Percentiles rank a stretch among this genome's conserved stretches.
These are phyloP conservation scores for Lophiostoma macrostomum DNA, from an alignment of 495 filamentous ascomycete species.

Conservation along the genomic window DNA sequence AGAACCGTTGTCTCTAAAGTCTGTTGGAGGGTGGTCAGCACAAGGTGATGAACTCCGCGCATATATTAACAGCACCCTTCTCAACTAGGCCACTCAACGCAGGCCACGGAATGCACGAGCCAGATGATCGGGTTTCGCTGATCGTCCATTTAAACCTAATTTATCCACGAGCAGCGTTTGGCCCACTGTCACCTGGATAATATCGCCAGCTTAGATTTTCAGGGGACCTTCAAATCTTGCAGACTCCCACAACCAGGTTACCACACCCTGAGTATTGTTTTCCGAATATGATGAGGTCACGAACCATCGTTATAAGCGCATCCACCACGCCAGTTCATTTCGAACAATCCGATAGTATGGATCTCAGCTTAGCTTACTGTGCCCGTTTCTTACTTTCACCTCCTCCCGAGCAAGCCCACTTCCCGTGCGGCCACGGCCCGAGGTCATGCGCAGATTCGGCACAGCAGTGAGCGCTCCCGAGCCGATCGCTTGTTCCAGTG, in stretches of 20 bases:
- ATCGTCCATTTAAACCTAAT: neutral
- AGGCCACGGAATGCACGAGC: conserved; percentile 1
- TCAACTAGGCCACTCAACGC: neutral
- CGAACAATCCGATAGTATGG: neutral
- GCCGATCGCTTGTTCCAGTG: conserved; percentile 9
- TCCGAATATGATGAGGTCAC: neutral
- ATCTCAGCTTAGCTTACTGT: neutral
- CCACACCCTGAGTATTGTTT: neutral
- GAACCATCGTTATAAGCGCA: neutral
- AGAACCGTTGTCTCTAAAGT: neutral
- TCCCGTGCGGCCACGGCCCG: conserved; percentile 1
- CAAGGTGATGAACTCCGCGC: conserved; percentile 2
- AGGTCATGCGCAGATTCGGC: conserved; percentile 7
- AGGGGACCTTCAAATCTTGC: neutral
- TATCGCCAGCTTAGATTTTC: neutral
- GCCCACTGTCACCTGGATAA: conserved; percentile 1
- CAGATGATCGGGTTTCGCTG: neutral
- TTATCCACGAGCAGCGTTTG: conserved; percentile 1
- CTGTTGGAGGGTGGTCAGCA: conserved; percentile 13
- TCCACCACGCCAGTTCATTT: neutral
- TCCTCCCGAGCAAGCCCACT: neutral
- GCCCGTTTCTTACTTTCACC: neutral
- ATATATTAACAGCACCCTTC: conserved; percentile 13
- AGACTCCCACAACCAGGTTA: conserved; percentile 14
- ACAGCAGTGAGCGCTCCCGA: neutral